These are phyloP conservation scores for Trametes polyzona DNA, from an alignment of 1,284 basidiomycete species.

Conservation along the genomic window DNA sequence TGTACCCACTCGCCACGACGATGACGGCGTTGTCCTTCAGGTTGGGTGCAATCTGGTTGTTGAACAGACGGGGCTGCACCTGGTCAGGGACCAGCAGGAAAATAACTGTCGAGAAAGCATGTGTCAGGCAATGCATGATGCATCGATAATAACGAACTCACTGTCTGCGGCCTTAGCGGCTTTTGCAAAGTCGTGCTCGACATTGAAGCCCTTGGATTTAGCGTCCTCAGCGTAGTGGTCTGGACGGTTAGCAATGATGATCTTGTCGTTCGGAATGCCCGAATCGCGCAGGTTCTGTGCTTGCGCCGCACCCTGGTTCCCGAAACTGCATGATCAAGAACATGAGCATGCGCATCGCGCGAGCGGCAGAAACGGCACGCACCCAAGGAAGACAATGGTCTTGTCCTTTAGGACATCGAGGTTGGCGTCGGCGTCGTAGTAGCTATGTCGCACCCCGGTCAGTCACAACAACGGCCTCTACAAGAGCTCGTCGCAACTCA, in stretches of 20 bases:
- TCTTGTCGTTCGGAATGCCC: conserved; percentile 62
- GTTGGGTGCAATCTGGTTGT: conserved; percentile 52
- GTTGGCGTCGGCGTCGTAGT: conserved; percentile 66
- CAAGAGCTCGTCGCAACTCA: conserved; percentile 32
- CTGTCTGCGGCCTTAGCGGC: conserved; percentile 61
- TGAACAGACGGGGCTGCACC: conserved; percentile 64
- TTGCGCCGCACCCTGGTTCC: conserved; percentile 69
- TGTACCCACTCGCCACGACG: conserved; percentile 68
- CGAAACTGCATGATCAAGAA: conserved; percentile 47
- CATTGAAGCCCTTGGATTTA: conserved; percentile 56
- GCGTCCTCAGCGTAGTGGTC: conserved; percentile 64
- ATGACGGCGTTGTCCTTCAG: conserved; percentile 54
- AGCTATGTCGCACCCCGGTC: conserved; percentile 40
- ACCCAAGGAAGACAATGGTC: conserved; percentile 67
- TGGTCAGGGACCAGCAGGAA: conserved; percentile 69
- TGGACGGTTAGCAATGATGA: conserved; percentile 60
- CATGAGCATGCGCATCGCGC: not conserved
- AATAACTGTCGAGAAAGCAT: conserved; percentile 43
- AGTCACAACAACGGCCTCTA: not conserved
- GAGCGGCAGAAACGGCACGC: conserved; percentile 10
- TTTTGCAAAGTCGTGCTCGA: conserved; percentile 60
- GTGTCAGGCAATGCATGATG: not conserved
- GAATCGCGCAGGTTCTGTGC: conserved; percentile 69
- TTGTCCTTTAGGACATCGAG: conserved; percentile 50
- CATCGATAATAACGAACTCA: conserved; percentile 28